Base-by-base conservation (phyloP, 352 stramenopile genomes). In the Pythium scleroteichum region DNA sequence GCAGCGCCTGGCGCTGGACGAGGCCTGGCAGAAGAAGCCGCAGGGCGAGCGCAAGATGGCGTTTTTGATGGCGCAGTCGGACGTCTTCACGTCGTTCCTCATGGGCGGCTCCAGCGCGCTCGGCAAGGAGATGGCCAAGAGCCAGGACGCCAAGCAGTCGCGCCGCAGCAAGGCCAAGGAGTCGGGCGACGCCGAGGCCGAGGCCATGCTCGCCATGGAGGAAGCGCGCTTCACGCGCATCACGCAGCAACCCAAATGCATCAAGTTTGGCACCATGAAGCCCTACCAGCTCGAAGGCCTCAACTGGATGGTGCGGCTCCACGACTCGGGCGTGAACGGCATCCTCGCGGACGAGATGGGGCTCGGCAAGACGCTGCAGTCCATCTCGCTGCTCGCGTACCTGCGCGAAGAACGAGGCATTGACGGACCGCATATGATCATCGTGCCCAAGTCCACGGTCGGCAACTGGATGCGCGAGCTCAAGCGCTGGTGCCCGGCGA, bases 391-490 rank as follows among this genome's bases (percentile, higher is more conserved):
- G 40, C 83, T 99, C 26, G 97, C 95, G 33, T 97, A 99, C 68
- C 79, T 99, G 38, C 85, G 93, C n/a, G 97, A 98, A 57, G 96
- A 88, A 32, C 73, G 88, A 24, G 85, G 78, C 29, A 97, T 99
- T 5, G 88, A 97, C 63, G 97, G 97, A 4, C 97, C 97, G 4
- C 98, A 99, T 72, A 90, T 99, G n/a, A 96, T 99, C 53, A 97
- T 99, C 38, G 97, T 98, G 8, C 97, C 97, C 2, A 97, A 99
- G 51, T 98, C 97, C 4, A 99, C 97, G 22, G 87, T 99, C 10
- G 95, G 96, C 39, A 99, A 99, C 73, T 99, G 97, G 97, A 97
- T 99, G 92, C 90, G 94, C 59, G 97, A 99, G 73, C 88, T 99
- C 47, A 87, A 97, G 78, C 90, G 97, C 56, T 99, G 97, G 96